Evolutionary conservation across 305 asterid species (phyloP), one percentile per base, ranked within the genome.

Genomic region (Rubia tinctorum): DNA sequence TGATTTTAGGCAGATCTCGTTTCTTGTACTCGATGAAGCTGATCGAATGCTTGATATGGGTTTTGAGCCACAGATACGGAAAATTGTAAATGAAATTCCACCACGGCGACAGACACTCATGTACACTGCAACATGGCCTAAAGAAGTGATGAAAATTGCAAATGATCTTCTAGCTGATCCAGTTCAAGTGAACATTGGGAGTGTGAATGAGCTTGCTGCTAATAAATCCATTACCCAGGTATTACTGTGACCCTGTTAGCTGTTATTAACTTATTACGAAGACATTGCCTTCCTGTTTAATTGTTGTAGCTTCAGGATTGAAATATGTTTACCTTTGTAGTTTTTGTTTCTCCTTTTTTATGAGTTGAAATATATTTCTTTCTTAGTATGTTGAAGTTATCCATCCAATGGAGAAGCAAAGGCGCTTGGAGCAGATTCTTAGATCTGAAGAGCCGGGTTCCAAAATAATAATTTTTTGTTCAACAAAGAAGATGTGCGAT

Each of bases 1-100:
- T 78, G 91, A 90, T 82, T 96, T 95, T 73, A 79, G 83, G 67
- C 98, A 95, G 81, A 90, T 95, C 72, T 88, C 99, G 20, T 89
- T 89, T 78, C 82, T 95, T 91, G 99, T 95, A 79, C 84, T 95
- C 13, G 99, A 95, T 67, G 98, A 95, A 87, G 99, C 99, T 18
- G 99, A 95, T 77, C 89, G 99, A 64, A 95, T 95, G 99, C 88
- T 95, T 82, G 99, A 95, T 89, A 95, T 95, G 98, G 99, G 99
- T 10, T 95, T 95, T 69, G 99, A 95, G 87, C 99, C 99, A 76
- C 99, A 95, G 84, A 95, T 93, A 72, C 87, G 98, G 88, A 95
- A 95, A 81, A 95, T 95, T 77, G 99, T 95, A 82, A 93, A 93
- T 84, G 95, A 86, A 85, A 88, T 95, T 71, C 97, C 97, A 75